Evolutionary conservation across 129 eudicot genomes (phyloP), one percentile per base, ranked within the genome.

Genomic region (Artemisia annua): DNA sequence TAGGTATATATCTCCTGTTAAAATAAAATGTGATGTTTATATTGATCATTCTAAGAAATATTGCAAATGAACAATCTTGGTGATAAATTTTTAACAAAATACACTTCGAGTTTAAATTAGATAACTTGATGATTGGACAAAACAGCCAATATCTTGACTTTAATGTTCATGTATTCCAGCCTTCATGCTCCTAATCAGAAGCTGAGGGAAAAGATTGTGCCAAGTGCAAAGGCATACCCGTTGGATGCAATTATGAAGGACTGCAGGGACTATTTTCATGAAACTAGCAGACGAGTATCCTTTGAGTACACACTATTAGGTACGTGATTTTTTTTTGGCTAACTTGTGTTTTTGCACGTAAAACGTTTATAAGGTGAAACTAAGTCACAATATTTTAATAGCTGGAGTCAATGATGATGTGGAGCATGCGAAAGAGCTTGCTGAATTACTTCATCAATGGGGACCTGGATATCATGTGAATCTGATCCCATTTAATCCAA

Each of bases 121-220:
- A 28, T 53, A 52, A 69, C 20, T 71, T 71, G 50, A 19, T 15
- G 35, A 7, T 48, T 61, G 28, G 48, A 61, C 48, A 3, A 12
- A 30, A 15, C 14, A 13, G 66, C 14, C 66, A 26, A 62, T 11
- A 30, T 54, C 3, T 22, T 54, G 74, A 52, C 63, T 54, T 68
- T 65, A 6, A 11, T 61, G 39, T 70, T 15, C 35, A 17, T 81
- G 79, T 72, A 49, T 26, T 70, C 72, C 89, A 95, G 99, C 84
- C 88, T 95, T 73, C 99, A 95, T 76, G 99, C 99, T 75, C 99
- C 99, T 8, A 95, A 90, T 73, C 99, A 90, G 94, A 86, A 83
- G 66, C 87, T 95, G 55, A 76, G 99, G 79, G 99, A 95, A 83
- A 78, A 63, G 71, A 90, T 95, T 75, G 96, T 95, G 78, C 99